Evolutionary conservation across 805 yeast genomes (phyloP), one percentile per base, ranked within the genome.

Genomic region (Kluyveromyces aestuarii): DNA sequence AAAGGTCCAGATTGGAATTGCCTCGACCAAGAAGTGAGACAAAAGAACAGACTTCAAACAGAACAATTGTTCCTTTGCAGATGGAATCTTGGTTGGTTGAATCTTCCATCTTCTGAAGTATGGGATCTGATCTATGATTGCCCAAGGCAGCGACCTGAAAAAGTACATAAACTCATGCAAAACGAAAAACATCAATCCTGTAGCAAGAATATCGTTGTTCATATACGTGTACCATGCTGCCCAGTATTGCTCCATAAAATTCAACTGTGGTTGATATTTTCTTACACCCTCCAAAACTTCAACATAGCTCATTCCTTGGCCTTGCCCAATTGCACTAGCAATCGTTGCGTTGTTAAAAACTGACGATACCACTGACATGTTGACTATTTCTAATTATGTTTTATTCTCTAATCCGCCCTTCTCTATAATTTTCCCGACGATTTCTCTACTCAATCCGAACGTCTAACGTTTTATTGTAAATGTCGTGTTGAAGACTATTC

Each of bases 1-100:
- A 81, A 91, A 91, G 46, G 89, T 83, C 96, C 96, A 91, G 57
- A 91, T 93, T 49, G 97, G 98, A 52, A 93, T 74, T 6, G 96
- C 96, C 73, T 91, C 99, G 46, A 91, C 95, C 54, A 91, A 69
- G 68, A 89, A 82, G 71, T 91, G 99, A 2, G 95, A 84, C 44
- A 81, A 77, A 48, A 93, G 70, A 33, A 91, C 97, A 27, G 85
- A 72, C 67, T 87, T 85, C 58, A 87, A 73, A 69, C 99, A 91
- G 68, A 87, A 89, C 90, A 95, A 81, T 67, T 91, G 97, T 71
- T 91, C 96, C 64, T 76, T 75, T 51, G 77, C 76, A 43, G 86
- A 73, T 39, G 96, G 96, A 48, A 83, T 69, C 65, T 87, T 87
- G 39, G 84, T 78, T 44, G 87, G 89, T 73, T 91, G 99, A 58